Conservation (phyloP, 371 early-diverging fungal genomes). For the Choanephora cucurbitarum region DNA sequence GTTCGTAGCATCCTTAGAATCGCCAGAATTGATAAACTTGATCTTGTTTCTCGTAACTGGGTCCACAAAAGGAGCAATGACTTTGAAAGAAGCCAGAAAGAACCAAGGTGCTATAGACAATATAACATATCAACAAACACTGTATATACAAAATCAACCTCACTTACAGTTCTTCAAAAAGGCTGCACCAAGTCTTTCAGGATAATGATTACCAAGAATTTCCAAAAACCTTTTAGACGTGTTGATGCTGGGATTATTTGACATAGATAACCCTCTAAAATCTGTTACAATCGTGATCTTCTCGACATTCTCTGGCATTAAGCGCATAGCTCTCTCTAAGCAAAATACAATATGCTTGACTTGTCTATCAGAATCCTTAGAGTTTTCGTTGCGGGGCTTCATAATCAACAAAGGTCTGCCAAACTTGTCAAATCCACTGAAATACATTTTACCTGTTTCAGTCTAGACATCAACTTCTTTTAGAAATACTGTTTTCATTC, state of each 20-base stretch:
- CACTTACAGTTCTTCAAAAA: conserved; percentile 57
- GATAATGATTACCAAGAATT: conserved; percentile 77
- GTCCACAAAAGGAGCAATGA: conserved; percentile 84
- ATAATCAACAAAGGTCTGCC: conserved; percentile 67
- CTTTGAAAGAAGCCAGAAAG: conserved; percentile 71
- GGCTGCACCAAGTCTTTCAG: conserved; percentile 69
- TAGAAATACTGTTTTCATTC: background rate
- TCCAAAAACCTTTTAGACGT: conserved; percentile 70
- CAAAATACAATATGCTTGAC: conserved; percentile 73
- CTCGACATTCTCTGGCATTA: conserved; percentile 71
- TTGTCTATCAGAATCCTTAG: conserved; percentile 69
- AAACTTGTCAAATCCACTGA: conserved; percentile 65
- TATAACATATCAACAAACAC: too few relatives aligned
- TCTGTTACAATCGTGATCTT: conserved; percentile 73
- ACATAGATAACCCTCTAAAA: conserved; percentile 62
- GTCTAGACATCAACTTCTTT: too few relatives aligned
- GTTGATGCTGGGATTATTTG: conserved; percentile 62
- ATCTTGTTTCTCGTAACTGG: conserved; percentile 84
- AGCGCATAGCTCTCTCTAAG: conserved; percentile 67
- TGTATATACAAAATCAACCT: too few relatives aligned
- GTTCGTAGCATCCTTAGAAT: conserved; percentile 16
- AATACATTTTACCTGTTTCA: conserved; percentile 73
- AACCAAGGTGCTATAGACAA: conserved; percentile 70
- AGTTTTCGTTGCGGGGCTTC: conserved; percentile 71
- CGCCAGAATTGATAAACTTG: conserved; percentile 67